A percentile compares a stretch with the other conserved stretches of the same genome.
These are phyloP conservation scores for Gautieria morchelliformis DNA, from an alignment of 768 basidiomycete genomes.

Conservation along the genomic window DNA sequence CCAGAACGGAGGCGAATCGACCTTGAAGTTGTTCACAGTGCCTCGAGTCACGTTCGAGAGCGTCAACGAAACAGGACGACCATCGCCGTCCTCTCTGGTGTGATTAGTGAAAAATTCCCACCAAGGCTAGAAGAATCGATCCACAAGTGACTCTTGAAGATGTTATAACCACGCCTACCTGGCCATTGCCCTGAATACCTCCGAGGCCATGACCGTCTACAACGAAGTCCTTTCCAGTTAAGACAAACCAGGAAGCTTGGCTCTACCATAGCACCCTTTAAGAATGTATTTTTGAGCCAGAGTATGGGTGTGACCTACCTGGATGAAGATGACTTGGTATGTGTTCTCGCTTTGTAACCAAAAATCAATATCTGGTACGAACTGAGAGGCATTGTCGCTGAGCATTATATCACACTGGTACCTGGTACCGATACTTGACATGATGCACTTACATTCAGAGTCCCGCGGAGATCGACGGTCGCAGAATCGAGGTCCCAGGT, in stretches of 20 bases:
- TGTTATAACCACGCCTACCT: conserved; percentile 21
- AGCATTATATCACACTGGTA: too few relatives aligned
- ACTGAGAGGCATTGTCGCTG: conserved; percentile 23
- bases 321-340: conserved; percentile 53
- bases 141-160: neutral
- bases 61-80: conserved; percentile 47
- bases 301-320: conserved; percentile 24
- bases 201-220: conserved; percentile 47
- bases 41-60: conserved; percentile 36
- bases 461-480: conserved; percentile 32
- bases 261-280: conserved; percentile 31
- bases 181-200: conserved; percentile 52
- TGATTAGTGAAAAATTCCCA: conserved; percentile 44
- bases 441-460: conserved; percentile 29
- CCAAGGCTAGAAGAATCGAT: conserved; percentile 30
- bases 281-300: neutral
- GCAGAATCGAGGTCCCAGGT: conserved; percentile 38
- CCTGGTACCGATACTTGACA: neutral
- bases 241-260: conserved; percentile 57
- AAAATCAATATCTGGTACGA: conserved; percentile 41
- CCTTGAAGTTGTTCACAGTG: conserved; percentile 36
- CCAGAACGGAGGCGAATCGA: conserved; percentile 52
- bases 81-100: conserved; percentile 43
- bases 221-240: conserved; percentile 45
- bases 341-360: conserved; percentile 49